phyloP scores from a whole-genome alignment of 2,329 filamentous ascomycete species.

The Leptographium flavum region DNA sequence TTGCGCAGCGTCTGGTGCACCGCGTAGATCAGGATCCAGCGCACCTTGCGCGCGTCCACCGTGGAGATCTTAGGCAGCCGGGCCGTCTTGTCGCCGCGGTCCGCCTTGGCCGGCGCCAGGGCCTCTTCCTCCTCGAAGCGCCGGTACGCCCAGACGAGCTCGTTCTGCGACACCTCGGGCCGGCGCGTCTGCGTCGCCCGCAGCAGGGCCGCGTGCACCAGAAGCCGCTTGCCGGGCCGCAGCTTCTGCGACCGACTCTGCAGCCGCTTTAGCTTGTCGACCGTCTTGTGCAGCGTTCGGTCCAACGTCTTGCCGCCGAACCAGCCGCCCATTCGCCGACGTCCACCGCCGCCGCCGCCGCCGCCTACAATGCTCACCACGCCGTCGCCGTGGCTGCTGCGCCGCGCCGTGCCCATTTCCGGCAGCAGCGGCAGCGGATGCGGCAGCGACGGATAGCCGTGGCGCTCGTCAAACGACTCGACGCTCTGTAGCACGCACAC shows the following conservation, averaged over 20 bases:
- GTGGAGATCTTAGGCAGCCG: slow-evolving; percentile 31
- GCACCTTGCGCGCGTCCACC: slow-evolving; percentile 58
- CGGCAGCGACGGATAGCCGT: slow-evolving; percentile 43
- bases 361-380: neutral
- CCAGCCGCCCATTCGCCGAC: slow-evolving; percentile 24
- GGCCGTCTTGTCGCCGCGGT: slow-evolving; percentile 42
- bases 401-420: slow-evolving; percentile 12
- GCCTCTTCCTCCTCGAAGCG: slow-evolving; percentile 51
- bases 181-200: slow-evolving; percentile 31
- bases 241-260: slow-evolving; percentile 19
- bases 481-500: slow-evolving; percentile 58
- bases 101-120: slow-evolving; percentile 32
- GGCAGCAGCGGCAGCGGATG: slow-evolving; percentile 58
- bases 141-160: slow-evolving; percentile 53
- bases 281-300: too few species aligned
- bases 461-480: slow-evolving; percentile 47
- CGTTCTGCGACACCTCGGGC: slow-evolving; percentile 25
- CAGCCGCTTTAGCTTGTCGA: too few species aligned
- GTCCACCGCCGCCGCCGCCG: slow-evolving; percentile 11
- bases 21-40: slow-evolving; percentile 66
- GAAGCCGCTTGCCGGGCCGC: slow-evolving; percentile 32
- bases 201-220: slow-evolving; percentile 37
- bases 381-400: neutral
- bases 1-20: slow-evolving; percentile 58
- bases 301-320: slow-evolving; percentile 17